These are phyloP conservation scores for Salix suchowensis DNA, from an alignment of 345 rosid genomes.

Conservation along the genomic window DNA sequence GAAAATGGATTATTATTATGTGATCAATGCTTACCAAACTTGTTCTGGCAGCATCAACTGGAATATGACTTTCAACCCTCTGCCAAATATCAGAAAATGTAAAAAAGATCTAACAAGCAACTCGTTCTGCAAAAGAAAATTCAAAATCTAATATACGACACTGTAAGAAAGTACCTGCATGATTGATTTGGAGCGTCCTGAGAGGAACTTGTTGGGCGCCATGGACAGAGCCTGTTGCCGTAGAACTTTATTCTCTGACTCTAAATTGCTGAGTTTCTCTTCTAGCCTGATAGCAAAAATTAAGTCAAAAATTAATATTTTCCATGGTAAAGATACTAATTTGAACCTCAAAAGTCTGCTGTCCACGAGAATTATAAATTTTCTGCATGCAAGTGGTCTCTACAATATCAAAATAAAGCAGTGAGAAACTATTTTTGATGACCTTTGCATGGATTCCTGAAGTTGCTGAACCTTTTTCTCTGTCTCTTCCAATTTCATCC, in stretches of 20 bases:
- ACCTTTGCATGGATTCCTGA: conserved; percentile 78
- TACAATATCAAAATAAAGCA: neutral
- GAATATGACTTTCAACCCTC: conserved; percentile 71
- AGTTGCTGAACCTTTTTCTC: conserved; percentile 68
- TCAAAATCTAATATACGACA: neutral
- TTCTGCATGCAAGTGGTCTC: neutral
- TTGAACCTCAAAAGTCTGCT: neutral
- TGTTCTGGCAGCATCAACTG: conserved; percentile 45
- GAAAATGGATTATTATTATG: neutral
- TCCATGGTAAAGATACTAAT: neutral
- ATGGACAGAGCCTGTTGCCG: conserved; percentile 91
- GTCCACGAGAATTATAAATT: neutral
- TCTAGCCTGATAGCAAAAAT: conserved; percentile 56
- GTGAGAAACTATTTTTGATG: neutral
- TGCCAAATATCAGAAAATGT: conserved; percentile 33
- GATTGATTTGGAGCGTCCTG: conserved; percentile 87
- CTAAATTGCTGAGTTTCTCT: conserved; percentile 74
- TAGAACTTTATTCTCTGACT: conserved; percentile 87
- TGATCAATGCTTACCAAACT: conserved; percentile 39
- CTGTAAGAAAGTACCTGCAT: conserved; percentile 51
- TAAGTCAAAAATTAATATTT: neutral
- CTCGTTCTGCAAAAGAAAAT: neutral
- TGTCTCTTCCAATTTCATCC: conserved; percentile 59
- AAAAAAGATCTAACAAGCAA: neutral
- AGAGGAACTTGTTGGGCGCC: conserved; percentile 89